A percentile compares a stretch with the other conserved stretches of the same genome.
Conservation (phyloP, 2,329 filamentous ascomycete species). For the Pseudogymnoascus sp. region DNA sequence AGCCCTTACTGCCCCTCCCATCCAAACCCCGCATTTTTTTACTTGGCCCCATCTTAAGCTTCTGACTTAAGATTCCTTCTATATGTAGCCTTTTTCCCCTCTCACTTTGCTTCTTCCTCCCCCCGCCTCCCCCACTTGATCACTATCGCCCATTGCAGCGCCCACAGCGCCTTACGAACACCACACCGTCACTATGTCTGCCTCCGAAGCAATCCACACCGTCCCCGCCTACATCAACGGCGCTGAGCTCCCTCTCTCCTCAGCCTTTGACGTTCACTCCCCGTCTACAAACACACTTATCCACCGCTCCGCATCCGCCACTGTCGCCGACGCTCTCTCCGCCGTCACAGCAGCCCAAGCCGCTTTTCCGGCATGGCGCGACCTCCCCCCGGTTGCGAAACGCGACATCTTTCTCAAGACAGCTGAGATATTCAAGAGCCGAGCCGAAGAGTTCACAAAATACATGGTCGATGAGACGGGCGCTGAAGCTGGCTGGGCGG, state of each 20-base stretch:
- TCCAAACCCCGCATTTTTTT: neutral
- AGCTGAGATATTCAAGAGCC: constrained; percentile 54
- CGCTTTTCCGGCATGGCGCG: constrained; percentile 64
- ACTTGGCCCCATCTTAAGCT: neutral
- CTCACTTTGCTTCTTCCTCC: neutral
- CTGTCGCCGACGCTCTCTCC: constrained; percentile 47
- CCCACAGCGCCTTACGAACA: neutral
- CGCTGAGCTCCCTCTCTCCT: constrained; percentile 37
- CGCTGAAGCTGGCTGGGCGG: constrained; percentile 31
- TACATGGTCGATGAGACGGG: constrained; percentile 51
- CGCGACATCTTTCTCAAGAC: constrained; percentile 65
- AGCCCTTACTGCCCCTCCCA: neutral
- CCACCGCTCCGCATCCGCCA: constrained; percentile 49
- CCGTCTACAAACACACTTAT: constrained; percentile 48
- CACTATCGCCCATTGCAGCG: neutral
- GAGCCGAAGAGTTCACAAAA: constrained; percentile 51
- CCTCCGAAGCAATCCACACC: constrained; percentile 12
- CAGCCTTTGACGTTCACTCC: constrained; percentile 49
- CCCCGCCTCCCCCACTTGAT: neutral
- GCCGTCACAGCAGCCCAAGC: constrained; percentile 50
- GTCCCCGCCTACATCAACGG: constrained; percentile 40
- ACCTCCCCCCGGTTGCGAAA: constrained; percentile 51
- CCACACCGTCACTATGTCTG: neutral
- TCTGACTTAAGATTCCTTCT: neutral
- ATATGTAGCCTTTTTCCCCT: neutral